Conservation (phyloP, 345 rosid genomes). For the Eucalyptus dawsonii region DNA sequence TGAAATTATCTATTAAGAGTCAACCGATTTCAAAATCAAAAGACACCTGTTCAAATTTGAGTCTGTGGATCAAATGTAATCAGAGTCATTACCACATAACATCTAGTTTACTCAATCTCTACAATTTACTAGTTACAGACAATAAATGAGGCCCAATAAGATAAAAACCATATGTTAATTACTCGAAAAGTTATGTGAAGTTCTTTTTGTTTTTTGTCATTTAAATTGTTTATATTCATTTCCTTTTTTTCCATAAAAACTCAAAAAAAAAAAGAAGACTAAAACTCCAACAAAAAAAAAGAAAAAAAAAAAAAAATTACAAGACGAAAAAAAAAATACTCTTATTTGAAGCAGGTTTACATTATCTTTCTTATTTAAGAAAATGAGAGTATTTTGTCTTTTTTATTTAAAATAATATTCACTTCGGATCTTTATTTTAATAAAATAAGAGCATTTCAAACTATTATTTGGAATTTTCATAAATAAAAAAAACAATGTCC, state of each 20-base stretch:
- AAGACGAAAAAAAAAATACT: fast-evolving
- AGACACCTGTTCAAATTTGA: neutral
- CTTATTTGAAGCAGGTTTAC: too few species aligned
- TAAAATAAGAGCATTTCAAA: too few species aligned
- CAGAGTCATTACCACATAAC: neutral
- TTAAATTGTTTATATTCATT: too few species aligned
- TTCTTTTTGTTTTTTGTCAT: too few species aligned
- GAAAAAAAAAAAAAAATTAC: too few species aligned
- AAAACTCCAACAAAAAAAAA: neutral
- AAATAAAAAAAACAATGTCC: neutral
- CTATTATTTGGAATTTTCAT: too few species aligned
- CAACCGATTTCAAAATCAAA: neutral
- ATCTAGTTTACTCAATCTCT: neutral
- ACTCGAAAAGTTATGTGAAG: neutral
- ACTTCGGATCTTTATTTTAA: too few species aligned
- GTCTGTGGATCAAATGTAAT: fast-evolving
- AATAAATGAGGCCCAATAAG: neutral
- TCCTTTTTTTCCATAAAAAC: too few species aligned
- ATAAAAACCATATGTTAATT: neutral
- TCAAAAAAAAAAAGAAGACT: too few species aligned
- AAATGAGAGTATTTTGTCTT: too few species aligned
- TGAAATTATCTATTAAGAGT: neutral
- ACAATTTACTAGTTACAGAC: neutral
- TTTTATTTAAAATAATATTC: too few species aligned
- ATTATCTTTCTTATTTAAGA: too few species aligned